These are phyloP conservation scores for Wallacemonas collosoma DNA, from an alignment of 208 protist species.

Conservation along the genomic window DNA sequence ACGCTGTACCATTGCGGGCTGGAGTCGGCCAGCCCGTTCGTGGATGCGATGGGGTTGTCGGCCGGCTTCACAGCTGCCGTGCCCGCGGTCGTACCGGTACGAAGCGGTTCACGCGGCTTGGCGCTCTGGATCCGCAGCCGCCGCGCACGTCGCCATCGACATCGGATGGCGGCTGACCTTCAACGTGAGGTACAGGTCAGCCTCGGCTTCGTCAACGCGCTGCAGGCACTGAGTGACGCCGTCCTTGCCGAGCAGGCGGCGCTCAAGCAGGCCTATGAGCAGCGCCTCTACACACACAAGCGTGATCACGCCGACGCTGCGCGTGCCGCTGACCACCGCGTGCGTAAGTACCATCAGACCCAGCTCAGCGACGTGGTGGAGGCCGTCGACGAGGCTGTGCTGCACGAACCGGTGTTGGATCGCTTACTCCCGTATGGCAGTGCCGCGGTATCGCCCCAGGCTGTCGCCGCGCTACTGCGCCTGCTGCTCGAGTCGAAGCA, in stretches of 20 bases:
- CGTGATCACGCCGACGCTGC: slow-evolving; percentile 16
- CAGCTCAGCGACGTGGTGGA: slow-evolving; percentile 6
- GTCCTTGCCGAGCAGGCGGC: slow-evolving; percentile 23
- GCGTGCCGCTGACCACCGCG: background rate
- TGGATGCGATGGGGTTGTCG: slow-evolving; percentile 17
- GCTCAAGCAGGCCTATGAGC: slow-evolving; percentile 44
- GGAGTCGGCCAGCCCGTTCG: slow-evolving; percentile 25
- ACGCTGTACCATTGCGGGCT: slow-evolving; percentile 18
- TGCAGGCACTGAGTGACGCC: slow-evolving; percentile 44
- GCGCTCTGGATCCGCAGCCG: background rate
- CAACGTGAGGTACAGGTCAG: slow-evolving; percentile 22
- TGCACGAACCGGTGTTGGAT: slow-evolving; percentile 33
- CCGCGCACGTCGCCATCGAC: slow-evolving; percentile 1
- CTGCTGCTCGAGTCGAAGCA: slow-evolving; percentile 39
- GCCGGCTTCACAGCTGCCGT: slow-evolving; percentile 14
- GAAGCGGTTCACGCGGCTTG: background rate
- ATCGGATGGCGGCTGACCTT: slow-evolving; percentile 10
- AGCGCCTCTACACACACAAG: slow-evolving; percentile 25
- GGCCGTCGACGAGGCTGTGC: background rate
- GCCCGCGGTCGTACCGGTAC: slow-evolving; percentile 3
- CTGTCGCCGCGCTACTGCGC: slow-evolving; percentile 40
- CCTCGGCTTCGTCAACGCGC: slow-evolving; percentile 35
- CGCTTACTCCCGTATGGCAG: slow-evolving; percentile 50
- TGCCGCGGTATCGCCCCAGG: slow-evolving; percentile 37
- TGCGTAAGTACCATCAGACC: slow-evolving; percentile 28